A percentile compares a stretch with the other conserved stretches of the same genome.
Conservation (phyloP, 2,329 filamentous ascomycete genomes). For the Byssochlamys sp. region DNA sequence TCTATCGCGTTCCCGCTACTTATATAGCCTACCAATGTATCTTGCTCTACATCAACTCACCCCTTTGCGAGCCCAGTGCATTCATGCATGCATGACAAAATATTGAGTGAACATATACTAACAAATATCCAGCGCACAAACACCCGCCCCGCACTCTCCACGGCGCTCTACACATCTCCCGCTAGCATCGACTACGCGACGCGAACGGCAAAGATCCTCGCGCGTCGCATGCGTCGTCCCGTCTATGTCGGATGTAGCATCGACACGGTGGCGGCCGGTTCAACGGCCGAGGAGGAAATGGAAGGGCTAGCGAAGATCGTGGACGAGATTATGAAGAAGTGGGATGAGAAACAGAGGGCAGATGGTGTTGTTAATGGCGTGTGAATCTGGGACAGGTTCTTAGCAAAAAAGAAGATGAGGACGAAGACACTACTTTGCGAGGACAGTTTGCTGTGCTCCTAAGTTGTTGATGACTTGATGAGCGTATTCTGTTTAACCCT, state of each 20-base stretch:
- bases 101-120: slow-evolving; percentile 8
- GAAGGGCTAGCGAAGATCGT: slow-evolving; percentile 70
- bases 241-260: slow-evolving; percentile 89
- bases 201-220: slow-evolving; percentile 71
- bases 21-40: no score
- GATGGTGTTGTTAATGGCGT: neutral
- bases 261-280: slow-evolving; percentile 64
- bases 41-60: neutral
- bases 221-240: slow-evolving; percentile 60
- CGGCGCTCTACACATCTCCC: slow-evolving; percentile 63
- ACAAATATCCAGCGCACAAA: slow-evolving; percentile 25
- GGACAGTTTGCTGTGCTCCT: no score
- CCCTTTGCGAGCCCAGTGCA: neutral
- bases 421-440: no score
- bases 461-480: no score
- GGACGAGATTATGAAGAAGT: slow-evolving; percentile 53
- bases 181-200: slow-evolving; percentile 77
- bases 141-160: slow-evolving; percentile 55
- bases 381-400: neutral
- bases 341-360: slow-evolving; percentile 10
- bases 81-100: neutral
- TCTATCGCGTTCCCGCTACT: neutral
- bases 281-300: slow-evolving; percentile 87
- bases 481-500: no score
- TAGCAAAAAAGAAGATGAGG: no score